Conservation (phyloP, 2,329 filamentous ascomycete species). For the Epichloe elymi region DNA sequence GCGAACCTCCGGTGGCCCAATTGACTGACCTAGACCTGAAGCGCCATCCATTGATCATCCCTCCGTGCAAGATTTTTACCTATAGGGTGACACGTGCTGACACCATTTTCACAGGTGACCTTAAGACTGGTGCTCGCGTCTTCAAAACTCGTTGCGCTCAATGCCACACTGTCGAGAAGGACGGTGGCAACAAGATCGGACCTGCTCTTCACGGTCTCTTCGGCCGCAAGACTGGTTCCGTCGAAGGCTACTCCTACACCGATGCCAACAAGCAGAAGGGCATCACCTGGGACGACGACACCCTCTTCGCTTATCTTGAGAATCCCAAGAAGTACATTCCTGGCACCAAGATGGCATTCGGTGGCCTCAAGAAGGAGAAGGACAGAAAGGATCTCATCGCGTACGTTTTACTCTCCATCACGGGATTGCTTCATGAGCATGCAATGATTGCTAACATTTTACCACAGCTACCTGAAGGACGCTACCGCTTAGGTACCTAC, state of each 20-base stretch:
- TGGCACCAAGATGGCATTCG: constrained; percentile 99
- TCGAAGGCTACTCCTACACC: constrained; percentile 92
- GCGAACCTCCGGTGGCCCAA: not conserved
- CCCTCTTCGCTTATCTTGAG: constrained; percentile 96
- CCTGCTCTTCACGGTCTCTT: constrained; percentile 95
- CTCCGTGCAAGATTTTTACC: too few species aligned
- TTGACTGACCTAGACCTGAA: too few species aligned
- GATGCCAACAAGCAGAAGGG: constrained; percentile 99
- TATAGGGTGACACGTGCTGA: not conserved
- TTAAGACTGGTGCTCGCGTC: constrained; percentile 93
- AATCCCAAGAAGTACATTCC: constrained; percentile 99
- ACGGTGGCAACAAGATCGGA: constrained; percentile 94
- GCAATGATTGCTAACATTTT: constrained; percentile 13
- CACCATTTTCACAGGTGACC: constrained; percentile 50
- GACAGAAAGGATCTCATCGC: constrained; percentile 98
- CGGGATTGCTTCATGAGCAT: too few species aligned
- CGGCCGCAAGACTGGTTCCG: constrained; percentile 84
- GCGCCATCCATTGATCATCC: not conserved
- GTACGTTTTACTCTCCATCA: constrained; percentile 38
- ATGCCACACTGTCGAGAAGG: constrained; percentile 91
- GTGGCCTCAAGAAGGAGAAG: constrained; percentile 99
- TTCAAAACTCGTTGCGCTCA: constrained; percentile 99
- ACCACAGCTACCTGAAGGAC: constrained; percentile 51
- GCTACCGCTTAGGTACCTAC: constrained; percentile 47
- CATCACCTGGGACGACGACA: constrained; percentile 73